These are phyloP conservation scores for Stygiomarasmius scandens DNA, from an alignment of 1,284 basidiomycete genomes.

Conservation along the genomic window DNA sequence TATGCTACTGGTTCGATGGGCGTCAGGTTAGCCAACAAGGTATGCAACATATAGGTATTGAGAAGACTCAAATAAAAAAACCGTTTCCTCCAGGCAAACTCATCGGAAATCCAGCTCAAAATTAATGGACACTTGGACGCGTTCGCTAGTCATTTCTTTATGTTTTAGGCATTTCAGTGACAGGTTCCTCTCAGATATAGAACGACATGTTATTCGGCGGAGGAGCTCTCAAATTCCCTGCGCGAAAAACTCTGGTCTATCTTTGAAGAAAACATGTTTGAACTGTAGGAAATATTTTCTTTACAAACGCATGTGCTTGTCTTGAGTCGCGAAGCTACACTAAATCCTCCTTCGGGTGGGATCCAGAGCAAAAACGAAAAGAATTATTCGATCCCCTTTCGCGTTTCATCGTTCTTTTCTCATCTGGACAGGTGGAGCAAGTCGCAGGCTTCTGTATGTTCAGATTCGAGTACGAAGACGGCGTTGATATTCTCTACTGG, in stretches of 20 bases:
- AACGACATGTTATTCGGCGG: slow-evolving; percentile 36
- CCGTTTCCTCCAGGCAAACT: slow-evolving; percentile 21
- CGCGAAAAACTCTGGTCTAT: slow-evolving; percentile 53
- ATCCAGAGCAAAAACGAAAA: slow-evolving; percentile 52
- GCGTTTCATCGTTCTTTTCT: slow-evolving; percentile 57
- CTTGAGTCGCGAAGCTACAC: slow-evolving; percentile 40
- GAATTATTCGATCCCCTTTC: slow-evolving; percentile 65
- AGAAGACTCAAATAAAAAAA: background rate
- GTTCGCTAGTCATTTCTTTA: background rate
- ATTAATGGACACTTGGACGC: background rate
- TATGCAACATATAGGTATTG: background rate
- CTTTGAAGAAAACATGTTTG: slow-evolving; percentile 60
- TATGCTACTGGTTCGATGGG: slow-evolving; percentile 19
- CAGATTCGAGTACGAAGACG: slow-evolving; percentile 70
- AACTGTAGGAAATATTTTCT: slow-evolving; percentile 39
- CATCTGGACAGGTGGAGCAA: slow-evolving; percentile 20
- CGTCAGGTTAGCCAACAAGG: slow-evolving; percentile 27
- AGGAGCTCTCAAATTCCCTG: slow-evolving; percentile 40
- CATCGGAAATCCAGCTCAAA: slow-evolving; percentile 11
- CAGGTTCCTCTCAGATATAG: slow-evolving; percentile 31
- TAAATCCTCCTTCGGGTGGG: slow-evolving; percentile 69
- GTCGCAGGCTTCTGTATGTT: slow-evolving; percentile 64
- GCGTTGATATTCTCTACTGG: slow-evolving; percentile 68
- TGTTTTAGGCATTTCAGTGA: no score
- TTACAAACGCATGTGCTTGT: background rate